Evolutionary conservation across 495 filamentous ascomycete species (phyloP), one percentile per base, ranked within the genome.

Genomic region (Tuber brumale): DNA sequence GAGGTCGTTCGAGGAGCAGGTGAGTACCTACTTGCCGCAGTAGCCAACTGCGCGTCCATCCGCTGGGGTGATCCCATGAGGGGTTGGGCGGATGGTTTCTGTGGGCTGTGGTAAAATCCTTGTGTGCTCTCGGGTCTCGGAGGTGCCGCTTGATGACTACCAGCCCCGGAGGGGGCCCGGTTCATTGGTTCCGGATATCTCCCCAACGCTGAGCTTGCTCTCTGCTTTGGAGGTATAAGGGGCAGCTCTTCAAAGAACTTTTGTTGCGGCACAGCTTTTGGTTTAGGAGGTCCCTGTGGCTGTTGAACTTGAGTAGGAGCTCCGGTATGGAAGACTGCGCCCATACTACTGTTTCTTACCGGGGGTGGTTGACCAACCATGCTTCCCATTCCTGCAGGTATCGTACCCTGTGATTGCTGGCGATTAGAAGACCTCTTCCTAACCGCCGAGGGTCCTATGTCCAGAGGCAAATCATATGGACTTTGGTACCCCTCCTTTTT

Each of bases 401-500:
- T 73, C 74, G 79, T 66, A 79, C 77, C 69, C 83, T 84, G 70
- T 81, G 84, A 51, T 86, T 85, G 66, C 85, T 85, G 72, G 84
- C 84, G 74, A 85, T 88, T 70, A 84, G 83, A 74, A 88, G 84
- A 85, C 89, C 89, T 84, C 89, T 74, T 76, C 27, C 78, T 76
- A 10, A 74, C 70, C 37, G 61, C 37, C 3, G 71, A 88, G 43
- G 91, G 91, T 27, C 90, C 87, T 23, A 97, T 87, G 70, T 97
- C 95, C 85, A 96, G 93, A 3, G 95, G 95, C 6, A 99, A 88
- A 84, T 99, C 95, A 79, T 97, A 99, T 6, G 95, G 95, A 39
- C 94, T 97, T 44, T 89, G 88, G 82, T 98, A 99, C 16, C 95
- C 94, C 66, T 94, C 91, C 83, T 96, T 98, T 78, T 94, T 95